These are phyloP conservation scores for Venturia aucupariae DNA, from an alignment of 2,329 filamentous ascomycete genomes.

Conservation along the genomic window DNA sequence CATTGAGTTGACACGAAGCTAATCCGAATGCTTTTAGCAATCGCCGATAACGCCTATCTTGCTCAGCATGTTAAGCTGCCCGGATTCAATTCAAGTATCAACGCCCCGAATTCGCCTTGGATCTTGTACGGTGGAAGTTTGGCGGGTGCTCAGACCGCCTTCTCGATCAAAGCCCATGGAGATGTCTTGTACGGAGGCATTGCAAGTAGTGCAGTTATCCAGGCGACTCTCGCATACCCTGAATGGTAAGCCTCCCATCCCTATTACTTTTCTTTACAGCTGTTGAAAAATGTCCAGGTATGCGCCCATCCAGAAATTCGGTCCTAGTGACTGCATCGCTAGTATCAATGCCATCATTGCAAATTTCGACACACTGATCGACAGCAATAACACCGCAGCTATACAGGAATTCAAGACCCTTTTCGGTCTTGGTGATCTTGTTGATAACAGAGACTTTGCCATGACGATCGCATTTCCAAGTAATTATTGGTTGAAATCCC, in stretches of 20 bases:
- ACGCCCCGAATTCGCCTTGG: conserved; percentile 37
- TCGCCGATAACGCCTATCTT: conserved; percentile 45
- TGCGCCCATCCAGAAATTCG: conserved; percentile 40
- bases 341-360: conserved; percentile 42
- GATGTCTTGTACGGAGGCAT: conserved; percentile 41
- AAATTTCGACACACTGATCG: conserved; percentile 40
- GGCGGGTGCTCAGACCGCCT: conserved; percentile 36
- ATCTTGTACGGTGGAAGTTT: conserved; percentile 37
- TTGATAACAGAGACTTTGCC: conserved; percentile 39
- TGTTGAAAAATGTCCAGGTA: conserved; percentile 31
- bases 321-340: conserved; percentile 40
- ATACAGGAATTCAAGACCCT: conserved; percentile 39
- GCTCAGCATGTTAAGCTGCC: conserved; percentile 39
- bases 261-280: background rate
- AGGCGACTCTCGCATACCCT: conserved; percentile 35
- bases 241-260: conserved; percentile 19
- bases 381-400: conserved; percentile 32
- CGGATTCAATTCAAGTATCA: conserved; percentile 34
- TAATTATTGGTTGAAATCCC: conserved; percentile 1
- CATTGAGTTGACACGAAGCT: background rate
- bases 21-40: conserved; percentile 19
- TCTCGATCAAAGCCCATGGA: conserved; percentile 38
- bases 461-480: conserved; percentile 38
- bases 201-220: conserved; percentile 36
- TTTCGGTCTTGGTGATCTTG: conserved; percentile 39